Conservation (phyloP, 768 basidiomycete species). For the Lactifluus rugatus region DNA sequence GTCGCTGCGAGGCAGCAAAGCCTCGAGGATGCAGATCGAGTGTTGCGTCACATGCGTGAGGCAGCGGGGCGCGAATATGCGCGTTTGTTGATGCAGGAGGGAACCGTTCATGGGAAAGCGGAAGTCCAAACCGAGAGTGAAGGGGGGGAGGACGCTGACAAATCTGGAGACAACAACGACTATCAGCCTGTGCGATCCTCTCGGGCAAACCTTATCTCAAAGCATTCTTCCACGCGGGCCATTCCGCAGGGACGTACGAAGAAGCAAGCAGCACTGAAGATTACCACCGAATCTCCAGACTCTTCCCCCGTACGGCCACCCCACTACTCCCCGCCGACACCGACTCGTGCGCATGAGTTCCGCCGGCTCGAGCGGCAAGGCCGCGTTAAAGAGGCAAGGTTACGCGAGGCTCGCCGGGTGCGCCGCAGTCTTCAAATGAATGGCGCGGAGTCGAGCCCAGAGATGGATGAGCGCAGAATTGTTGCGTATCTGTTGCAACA, state of each 20-base stretch:
- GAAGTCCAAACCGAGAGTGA: constrained; percentile 12
- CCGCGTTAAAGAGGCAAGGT: constrained; percentile 13
- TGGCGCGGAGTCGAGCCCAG: background rate
- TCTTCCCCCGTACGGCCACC: background rate
- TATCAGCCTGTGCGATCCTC: background rate
- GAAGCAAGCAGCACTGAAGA: background rate
- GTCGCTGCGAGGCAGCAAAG: constrained; percentile 30
- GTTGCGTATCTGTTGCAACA: background rate
- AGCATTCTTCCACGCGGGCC: background rate
- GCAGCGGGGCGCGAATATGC: constrained; percentile 26
- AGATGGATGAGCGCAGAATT: background rate
- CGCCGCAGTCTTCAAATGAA: background rate
- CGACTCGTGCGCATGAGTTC: constrained; percentile 21
- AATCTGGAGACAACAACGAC: constrained; percentile 1
- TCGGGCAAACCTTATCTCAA: background rate
- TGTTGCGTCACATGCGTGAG: constrained; percentile 31
- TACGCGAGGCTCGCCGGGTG: constrained; percentile 7
- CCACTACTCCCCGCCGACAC: constrained; percentile 22
- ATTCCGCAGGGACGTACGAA: background rate
- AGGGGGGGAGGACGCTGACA: constrained; percentile 4
- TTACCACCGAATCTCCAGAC: constrained; percentile 7
- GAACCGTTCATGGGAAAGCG: background rate
- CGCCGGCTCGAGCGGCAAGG: constrained; percentile 8
- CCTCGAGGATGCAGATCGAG: constrained; percentile 32
- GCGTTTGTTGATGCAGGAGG: constrained; percentile 1